Evolutionary conservation across 2,329 filamentous ascomycete genomes (phyloP), one percentile per base, ranked within the genome.

Genomic region (Fusarium sp.): DNA sequence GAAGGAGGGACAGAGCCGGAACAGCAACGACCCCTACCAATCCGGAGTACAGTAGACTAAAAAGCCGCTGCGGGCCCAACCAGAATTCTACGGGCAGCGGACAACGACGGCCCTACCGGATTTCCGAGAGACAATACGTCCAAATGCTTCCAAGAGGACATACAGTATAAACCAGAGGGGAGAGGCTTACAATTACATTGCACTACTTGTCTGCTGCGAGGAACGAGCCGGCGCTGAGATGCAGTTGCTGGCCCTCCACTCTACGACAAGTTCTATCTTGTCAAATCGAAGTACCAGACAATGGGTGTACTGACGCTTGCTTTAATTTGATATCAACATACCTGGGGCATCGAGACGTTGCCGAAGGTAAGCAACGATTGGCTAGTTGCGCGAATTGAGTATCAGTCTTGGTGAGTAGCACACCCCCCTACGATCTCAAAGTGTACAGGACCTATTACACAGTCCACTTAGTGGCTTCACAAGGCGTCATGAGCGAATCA

Each of bases 41-140:
- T 45, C 53, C 23, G 23, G 23, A 25, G 23, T 39, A 33, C 31
- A 33, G 14, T 14, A 45, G 46, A 60, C 61, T 57, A 57, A 57
- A 53, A 59, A 49, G 60, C 6, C 48, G 47, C 60, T 35, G 47
- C 46, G 49, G 62, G 33, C 53, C 53, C 52, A 66, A 49, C 61
- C 47, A 60, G 47, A 47, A 49, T 61, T 53, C 53, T 64, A 51
- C 56, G 59, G 36, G 44, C 50, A 51, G 49, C 66, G 60, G 67
- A 70, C 67, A 62, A 70, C 65, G 54, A 70, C 65, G 65, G 67
- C 54, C 57, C 55, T 68, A 67, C 56, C 67, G 67, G 67, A 67
- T 55, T 57, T 70, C 67, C 66, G 63, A 69, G 49, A 50, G 39
- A 49, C 8, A 13, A 35, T 36, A 17, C 32, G 49, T 21, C 19